These are phyloP conservation scores for Didymella keratinophila DNA, from an alignment of 2,329 filamentous ascomycete species.

Conservation along the genomic window DNA sequence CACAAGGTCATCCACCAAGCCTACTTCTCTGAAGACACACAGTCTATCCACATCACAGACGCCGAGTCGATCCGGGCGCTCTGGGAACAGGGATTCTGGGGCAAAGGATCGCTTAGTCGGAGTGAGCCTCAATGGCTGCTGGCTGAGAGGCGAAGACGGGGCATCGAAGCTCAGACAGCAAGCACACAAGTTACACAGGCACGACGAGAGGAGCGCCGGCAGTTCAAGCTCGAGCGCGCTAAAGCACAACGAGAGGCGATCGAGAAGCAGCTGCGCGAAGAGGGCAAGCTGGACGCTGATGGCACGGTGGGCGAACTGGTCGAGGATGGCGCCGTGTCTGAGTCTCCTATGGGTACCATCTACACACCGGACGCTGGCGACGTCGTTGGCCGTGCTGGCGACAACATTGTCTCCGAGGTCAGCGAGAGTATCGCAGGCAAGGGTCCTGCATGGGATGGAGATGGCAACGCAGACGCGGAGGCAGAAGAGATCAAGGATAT, in stretches of 20 bases:
- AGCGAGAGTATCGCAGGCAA: conserved; percentile 22
- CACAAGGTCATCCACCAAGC: conserved; percentile 74
- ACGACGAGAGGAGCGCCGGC: conserved; percentile 79
- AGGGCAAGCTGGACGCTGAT: conserved; percentile 51
- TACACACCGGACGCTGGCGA: conserved; percentile 28
- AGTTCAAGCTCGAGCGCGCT: conserved; percentile 92
- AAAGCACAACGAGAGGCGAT: conserved; percentile 85
- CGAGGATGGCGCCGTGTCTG: conserved; percentile 30
- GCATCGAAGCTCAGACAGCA: conserved; percentile 70
- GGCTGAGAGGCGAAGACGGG: conserved; percentile 76
- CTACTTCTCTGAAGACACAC: conserved; percentile 81
- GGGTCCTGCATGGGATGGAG: conserved; percentile 16
- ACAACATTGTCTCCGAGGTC: conserved; percentile 25
- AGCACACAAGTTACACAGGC: conserved; percentile 82
- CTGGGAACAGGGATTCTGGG: conserved; percentile 98
- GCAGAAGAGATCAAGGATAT: conserved; percentile 50
- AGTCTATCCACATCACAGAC: conserved; percentile 85
- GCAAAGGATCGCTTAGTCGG: conserved; percentile 89
- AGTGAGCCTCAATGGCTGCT: conserved; percentile 95
- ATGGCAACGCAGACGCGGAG: conserved; percentile 10
- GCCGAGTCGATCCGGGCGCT: conserved; percentile 76
- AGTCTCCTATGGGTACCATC: conserved; percentile 31
- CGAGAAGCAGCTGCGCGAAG: conserved; percentile 70
- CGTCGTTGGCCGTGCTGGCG: conserved; percentile 17
- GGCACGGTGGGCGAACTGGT: conserved; percentile 41